Evolutionary conservation across 257 asterid species (phyloP).

Genomic region (Forsythia suspensa): DNA sequence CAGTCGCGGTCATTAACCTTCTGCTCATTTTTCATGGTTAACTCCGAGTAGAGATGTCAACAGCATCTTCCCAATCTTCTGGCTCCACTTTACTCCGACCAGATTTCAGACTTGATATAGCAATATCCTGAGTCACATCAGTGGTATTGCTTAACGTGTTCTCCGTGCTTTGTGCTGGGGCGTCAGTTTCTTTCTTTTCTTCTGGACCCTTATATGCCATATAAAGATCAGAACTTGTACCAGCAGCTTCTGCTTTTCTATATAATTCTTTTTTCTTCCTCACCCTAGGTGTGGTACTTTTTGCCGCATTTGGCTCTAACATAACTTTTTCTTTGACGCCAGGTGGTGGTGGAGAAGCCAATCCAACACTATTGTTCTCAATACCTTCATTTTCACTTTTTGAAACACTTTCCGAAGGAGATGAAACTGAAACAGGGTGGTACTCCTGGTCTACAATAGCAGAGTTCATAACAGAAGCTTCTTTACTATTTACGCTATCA

Average conservation of each 20-base stretch:
- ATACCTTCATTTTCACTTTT: slow-evolving; percentile 40
- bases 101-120: slow-evolving; percentile 33
- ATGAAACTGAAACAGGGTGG: slow-evolving; percentile 28
- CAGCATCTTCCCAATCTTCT: slow-evolving; percentile 99
- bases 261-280: slow-evolving; percentile 49
- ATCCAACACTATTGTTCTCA: slow-evolving; percentile 22
- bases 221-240: slow-evolving; percentile 81
- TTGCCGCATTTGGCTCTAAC: slow-evolving; percentile 48
- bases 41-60: slow-evolving; percentile 67
- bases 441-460: slow-evolving; percentile 28
- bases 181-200: slow-evolving; percentile 58
- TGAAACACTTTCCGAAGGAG: slow-evolving; percentile 38
- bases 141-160: slow-evolving; percentile 36
- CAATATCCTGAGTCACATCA: slow-evolving; percentile 39
- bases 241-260: slow-evolving; percentile 76
- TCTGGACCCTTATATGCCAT: slow-evolving; percentile 92
- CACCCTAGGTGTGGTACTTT: slow-evolving; percentile 36
- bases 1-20: slow-evolving; percentile 40
- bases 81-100: slow-evolving; percentile 60
- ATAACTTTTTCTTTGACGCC: slow-evolving; percentile 49
- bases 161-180: slow-evolving; percentile 37
- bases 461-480: slow-evolving; percentile 26
- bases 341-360: slow-evolving; percentile 33
- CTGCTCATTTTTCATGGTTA: slow-evolving; percentile 41
- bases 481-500: slow-evolving; percentile 28